A percentile compares a stretch with the other conserved stretches of the same genome.
Evolutionary conservation across 2,329 filamentous ascomycete genomes (phyloP).

Genomic region (Dothidotthia symphoricarpi): DNA sequence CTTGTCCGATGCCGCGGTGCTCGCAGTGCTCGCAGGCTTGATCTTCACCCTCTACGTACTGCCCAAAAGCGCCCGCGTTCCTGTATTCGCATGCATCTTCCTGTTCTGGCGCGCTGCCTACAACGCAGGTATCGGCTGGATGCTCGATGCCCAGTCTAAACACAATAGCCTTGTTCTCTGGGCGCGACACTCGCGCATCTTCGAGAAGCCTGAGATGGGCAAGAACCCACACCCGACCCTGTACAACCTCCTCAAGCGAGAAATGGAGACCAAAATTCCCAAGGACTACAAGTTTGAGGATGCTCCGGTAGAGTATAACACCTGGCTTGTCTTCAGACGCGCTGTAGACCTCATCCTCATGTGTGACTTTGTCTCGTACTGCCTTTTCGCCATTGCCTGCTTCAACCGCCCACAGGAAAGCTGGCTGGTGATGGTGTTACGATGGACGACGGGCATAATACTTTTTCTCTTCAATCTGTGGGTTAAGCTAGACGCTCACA

Average conservation of each 20-base stretch:
- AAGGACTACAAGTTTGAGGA: slow-evolving; percentile 91
- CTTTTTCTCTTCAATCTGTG: slow-evolving; percentile 94
- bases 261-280: slow-evolving; percentile 92
- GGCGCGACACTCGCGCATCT: slow-evolving; percentile 82
- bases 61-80: slow-evolving; percentile 66
- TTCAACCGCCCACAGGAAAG: slow-evolving; percentile 75
- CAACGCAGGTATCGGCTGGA: slow-evolving; percentile 88
- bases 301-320: slow-evolving; percentile 97
- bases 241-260: slow-evolving; percentile 79
- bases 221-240: slow-evolving; percentile 79
- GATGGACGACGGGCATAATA: slow-evolving; percentile 75
- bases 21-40: slow-evolving; percentile 73
- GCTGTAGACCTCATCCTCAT: slow-evolving; percentile 96
- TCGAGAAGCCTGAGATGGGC: slow-evolving; percentile 78
- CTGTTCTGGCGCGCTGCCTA: slow-evolving; percentile 90
- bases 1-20: slow-evolving; percentile 76
- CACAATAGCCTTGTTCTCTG: slow-evolving; percentile 81
- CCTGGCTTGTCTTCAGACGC: slow-evolving; percentile 93
- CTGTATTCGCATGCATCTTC: slow-evolving; percentile 79
- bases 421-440: slow-evolving; percentile 63
- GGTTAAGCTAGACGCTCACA: slow-evolving; percentile 97
- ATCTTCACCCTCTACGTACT: slow-evolving; percentile 72
- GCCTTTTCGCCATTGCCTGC: slow-evolving; percentile 90
- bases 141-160: slow-evolving; percentile 86
- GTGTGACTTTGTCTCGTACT: slow-evolving; percentile 98